Evolutionary conservation across 305 asterid genomes (phyloP), one percentile per base, ranked within the genome.

Genomic region (Fraxinus paxiana): DNA sequence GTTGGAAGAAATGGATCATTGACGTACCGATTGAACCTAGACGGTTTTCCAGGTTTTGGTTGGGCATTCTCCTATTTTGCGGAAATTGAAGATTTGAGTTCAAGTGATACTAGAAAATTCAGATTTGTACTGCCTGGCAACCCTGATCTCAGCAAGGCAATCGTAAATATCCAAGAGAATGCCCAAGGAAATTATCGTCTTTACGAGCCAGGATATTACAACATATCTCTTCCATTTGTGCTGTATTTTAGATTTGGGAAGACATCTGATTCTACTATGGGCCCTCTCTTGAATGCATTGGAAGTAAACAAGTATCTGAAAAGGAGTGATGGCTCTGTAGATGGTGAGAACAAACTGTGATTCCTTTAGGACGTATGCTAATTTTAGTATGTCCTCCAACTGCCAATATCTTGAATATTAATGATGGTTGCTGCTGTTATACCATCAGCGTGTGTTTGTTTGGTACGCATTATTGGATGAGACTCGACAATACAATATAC

Each of bases 41-140:
- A 96, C 82, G 99, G 99, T 30, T 94, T 94, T 87, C 99, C 99
- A 20, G 92, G 88, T 83, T 84, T 59, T 82, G 99, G 98, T 65
- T 96, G 99, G 98, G 99, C 99, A 15, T 92, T 91, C 84, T 85
- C 97, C 1, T 96, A 96, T 82, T 96, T 96, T 71, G 95, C 99
- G 0, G 99, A 96, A 86, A 88, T 96, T 41, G 98, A 96, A 85
- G 92, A 94, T 86, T 85, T 94, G 83, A 86, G 81, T 37, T 87
- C 91, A 5, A 85, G 41, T 79, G 95, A 89, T 76, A 78, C 87
- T 80, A 88, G 99, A 81, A 96, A 89, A 82, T 94, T 96, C 80
- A 88, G 94, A 88, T 91, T 96, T 5, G 31, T 87, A 20, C 92
- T 96, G 74, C 99, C 90, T 6, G 99, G 97, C 0, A 79, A 77